Conservation (phyloP, 345 rosid species). For the Dimocarpus longan region DNA sequence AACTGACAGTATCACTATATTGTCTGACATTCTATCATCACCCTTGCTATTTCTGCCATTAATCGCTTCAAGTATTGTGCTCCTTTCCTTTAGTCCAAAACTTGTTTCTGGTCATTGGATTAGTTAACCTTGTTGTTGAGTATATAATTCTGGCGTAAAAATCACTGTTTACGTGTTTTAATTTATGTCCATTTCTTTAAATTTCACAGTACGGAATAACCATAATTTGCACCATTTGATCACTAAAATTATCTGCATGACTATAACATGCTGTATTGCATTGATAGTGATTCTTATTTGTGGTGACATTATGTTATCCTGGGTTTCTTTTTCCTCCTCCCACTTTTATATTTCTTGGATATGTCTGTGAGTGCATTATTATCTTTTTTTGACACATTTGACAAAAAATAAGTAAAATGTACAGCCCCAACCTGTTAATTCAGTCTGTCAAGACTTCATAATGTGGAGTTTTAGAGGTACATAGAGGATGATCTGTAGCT, state of each 20-base stretch:
- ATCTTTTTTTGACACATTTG: not conserved
- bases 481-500: not conserved
- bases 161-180: not conserved
- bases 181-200: not conserved
- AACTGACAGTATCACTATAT: not conserved
- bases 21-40: slow-evolving; percentile 4
- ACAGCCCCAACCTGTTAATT: not conserved
- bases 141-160: not conserved
- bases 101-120: not conserved
- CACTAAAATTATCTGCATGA: not conserved
- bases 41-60: not conserved
- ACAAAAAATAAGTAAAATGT: not conserved
- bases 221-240: not conserved
- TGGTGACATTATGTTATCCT: not conserved
- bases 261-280: not conserved
- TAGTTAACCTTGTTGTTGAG: not conserved
- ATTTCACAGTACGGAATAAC: not conserved
- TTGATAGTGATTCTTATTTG: not conserved
- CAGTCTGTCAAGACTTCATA: not conserved
- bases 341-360: too few species aligned
- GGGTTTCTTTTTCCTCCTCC: not conserved
- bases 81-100: not conserved
- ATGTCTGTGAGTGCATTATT: not conserved
- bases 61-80: not conserved
- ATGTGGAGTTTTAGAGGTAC: not conserved